Conservation (phyloP, 2,329 filamentous ascomycete species). For the Fusarium sp. region DNA sequence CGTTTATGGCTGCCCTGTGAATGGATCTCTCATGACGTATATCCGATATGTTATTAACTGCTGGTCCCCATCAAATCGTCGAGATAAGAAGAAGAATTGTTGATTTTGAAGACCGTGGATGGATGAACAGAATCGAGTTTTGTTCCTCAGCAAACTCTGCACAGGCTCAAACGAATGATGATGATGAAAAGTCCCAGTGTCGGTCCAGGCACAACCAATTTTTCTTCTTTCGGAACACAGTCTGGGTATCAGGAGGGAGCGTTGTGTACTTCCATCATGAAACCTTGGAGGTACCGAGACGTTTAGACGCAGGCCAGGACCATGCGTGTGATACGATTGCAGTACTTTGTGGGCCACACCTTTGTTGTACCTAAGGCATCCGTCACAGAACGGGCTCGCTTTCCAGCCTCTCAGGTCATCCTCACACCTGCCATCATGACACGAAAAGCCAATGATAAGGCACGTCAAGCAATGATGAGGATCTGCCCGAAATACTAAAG, state of each 20-base stretch:
- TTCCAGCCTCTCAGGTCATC: background rate
- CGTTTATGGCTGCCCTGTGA: conserved; percentile 15
- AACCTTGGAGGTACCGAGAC: background rate
- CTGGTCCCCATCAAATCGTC: background rate
- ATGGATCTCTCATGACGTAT: conserved; percentile 30
- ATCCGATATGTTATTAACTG: conserved; percentile 2
- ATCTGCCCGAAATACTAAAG: background rate
- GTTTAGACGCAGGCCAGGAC: background rate
- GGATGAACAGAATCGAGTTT: background rate
- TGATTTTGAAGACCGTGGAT: background rate
- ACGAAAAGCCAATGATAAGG: background rate
- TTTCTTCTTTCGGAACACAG: conserved; percentile 6
- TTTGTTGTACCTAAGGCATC: conserved; percentile 11
- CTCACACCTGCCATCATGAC: conserved; percentile 11
- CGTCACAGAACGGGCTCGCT: conserved; percentile 14
- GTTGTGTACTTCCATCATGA: conserved; percentile 7
- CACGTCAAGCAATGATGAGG: background rate
- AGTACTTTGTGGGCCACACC: conserved; percentile 11
- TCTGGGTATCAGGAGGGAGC: background rate
- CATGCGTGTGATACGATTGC: background rate
- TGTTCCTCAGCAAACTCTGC: background rate
- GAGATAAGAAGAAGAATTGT: background rate
- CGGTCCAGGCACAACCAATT: conserved; percentile 8
- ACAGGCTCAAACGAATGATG: background rate
- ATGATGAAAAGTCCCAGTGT: background rate